These are phyloP conservation scores for Acacia pycnantha DNA, from an alignment of 331 rosid genomes.

Conservation along the genomic window DNA sequence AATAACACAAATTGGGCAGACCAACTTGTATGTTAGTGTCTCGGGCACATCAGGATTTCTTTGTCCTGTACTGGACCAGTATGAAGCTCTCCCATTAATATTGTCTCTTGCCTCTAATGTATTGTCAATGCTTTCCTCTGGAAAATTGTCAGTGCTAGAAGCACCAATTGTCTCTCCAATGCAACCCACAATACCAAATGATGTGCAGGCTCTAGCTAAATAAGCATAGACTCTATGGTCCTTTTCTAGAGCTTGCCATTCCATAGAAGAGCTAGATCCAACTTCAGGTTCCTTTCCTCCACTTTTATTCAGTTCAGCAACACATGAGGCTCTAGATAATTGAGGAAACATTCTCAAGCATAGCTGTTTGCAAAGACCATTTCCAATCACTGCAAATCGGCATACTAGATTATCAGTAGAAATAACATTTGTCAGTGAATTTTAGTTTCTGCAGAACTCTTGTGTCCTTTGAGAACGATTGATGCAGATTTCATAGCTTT, in stretches of 20 bases:
- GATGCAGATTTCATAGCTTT: background rate
- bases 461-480: background rate
- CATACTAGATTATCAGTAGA: constrained; percentile 20
- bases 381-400: constrained; percentile 68
- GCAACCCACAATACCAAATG: constrained; percentile 45
- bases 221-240: constrained; percentile 65
- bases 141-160: constrained; percentile 91
- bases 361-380: constrained; percentile 64
- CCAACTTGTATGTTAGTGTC: constrained; percentile 69
- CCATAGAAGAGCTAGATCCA: constrained; percentile 62
- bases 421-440: constrained; percentile 10
- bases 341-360: constrained; percentile 89
- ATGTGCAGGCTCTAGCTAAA: constrained; percentile 40
- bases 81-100: constrained; percentile 39
- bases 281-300: constrained; percentile 39
- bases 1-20: constrained; percentile 62
- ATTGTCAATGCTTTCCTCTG: constrained; percentile 70
- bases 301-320: constrained; percentile 51
- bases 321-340: constrained; percentile 54
- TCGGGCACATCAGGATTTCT: constrained; percentile 66
- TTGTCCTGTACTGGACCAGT: constrained; percentile 94
- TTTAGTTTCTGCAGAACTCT: background rate
- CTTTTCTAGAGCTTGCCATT: constrained; percentile 51
- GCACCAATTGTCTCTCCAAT: constrained; percentile 58
- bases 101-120: constrained; percentile 51